Conservation (phyloP, 495 filamentous ascomycete genomes). For the Aspergillus sclerotioniger region DNA sequence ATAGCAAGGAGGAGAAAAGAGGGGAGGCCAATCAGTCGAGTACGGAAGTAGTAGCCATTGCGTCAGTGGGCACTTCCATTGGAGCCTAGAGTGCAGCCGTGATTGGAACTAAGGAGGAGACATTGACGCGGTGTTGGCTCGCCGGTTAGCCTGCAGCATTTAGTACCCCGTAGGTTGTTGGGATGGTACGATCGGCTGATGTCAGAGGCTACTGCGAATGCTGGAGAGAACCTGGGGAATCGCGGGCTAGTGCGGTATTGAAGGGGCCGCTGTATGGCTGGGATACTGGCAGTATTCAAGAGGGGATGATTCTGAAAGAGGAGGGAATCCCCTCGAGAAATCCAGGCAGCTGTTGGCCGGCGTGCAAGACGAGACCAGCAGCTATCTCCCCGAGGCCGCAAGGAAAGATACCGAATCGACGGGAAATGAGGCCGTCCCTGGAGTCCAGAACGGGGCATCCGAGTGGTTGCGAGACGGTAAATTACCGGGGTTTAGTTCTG, state of each 20-base stretch:
- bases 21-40: constrained; percentile 11
- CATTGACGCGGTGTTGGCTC: too few relatives aligned
- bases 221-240: constrained; percentile 8
- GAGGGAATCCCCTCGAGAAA: too few relatives aligned
- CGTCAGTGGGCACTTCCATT: constrained; percentile 4
- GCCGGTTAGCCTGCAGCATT: neutral
- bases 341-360: too few relatives aligned
- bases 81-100: constrained; percentile 4
- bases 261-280: neutral
- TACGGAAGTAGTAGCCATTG: neutral
- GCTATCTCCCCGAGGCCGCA: neutral
- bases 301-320: too few relatives aligned
- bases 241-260: neutral
- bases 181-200: constrained; percentile 16
- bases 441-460: neutral
- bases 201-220: constrained; percentile 10
- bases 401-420: neutral
- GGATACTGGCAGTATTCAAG: too few relatives aligned
- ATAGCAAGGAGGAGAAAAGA: neutral
- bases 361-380: too few relatives aligned
- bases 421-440: neutral
- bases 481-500: neutral
- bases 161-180: neutral
- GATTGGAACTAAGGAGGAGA: neutral
- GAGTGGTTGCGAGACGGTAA: neutral